A percentile compares a stretch with the other conserved stretches of the same genome.
Evolutionary conservation across 2,329 filamentous ascomycete species (phyloP).

Genomic region (Ophiocordyceps camponoti-rufipedis): DNA sequence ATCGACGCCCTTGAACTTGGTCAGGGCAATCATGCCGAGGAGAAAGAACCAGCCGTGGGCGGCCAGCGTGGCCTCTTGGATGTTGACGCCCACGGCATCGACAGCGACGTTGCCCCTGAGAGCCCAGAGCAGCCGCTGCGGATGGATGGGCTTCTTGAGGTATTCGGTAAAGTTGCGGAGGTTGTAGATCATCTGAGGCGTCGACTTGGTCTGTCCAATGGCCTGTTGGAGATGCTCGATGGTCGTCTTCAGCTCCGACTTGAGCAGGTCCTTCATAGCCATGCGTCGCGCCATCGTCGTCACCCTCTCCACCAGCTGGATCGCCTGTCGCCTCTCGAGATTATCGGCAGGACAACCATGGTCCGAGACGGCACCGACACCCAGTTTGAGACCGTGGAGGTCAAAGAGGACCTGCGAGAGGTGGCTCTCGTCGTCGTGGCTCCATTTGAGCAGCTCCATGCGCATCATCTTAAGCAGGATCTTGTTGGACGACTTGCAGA

Average conservation of each 20-base stretch:
- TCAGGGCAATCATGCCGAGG: constrained; percentile 72
- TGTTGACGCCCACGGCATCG: constrained; percentile 50
- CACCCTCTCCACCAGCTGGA: constrained; percentile 69
- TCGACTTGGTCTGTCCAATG: constrained; percentile 61
- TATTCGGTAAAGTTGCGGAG: constrained; percentile 65
- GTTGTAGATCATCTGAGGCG: constrained; percentile 72
- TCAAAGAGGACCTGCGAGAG: constrained; percentile 73
- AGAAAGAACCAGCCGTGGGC: constrained; percentile 84
- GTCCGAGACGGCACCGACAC: constrained; percentile 48
- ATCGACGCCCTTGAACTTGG: constrained; percentile 58
- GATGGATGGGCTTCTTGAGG: constrained; percentile 69
- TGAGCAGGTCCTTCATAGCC: constrained; percentile 78
- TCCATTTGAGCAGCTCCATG: constrained; percentile 60
- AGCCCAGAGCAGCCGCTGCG: constrained; percentile 61
- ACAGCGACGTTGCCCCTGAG: constrained; percentile 61
- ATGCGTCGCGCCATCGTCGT: constrained; percentile 66
- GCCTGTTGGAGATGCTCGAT: constrained; percentile 89
- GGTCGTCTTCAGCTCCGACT: constrained; percentile 73
- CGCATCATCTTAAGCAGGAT: constrained; percentile 81
- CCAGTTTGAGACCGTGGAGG: constrained; percentile 63
- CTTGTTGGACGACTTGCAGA: constrained; percentile 72
- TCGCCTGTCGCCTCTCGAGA: constrained; percentile 62
- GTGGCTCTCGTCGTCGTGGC: constrained; percentile 66
- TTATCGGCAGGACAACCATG: constrained; percentile 64
- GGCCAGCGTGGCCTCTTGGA: constrained; percentile 53